Conservation (phyloP, 2,329 filamentous ascomycete species). For the Penicillium sp. region DNA sequence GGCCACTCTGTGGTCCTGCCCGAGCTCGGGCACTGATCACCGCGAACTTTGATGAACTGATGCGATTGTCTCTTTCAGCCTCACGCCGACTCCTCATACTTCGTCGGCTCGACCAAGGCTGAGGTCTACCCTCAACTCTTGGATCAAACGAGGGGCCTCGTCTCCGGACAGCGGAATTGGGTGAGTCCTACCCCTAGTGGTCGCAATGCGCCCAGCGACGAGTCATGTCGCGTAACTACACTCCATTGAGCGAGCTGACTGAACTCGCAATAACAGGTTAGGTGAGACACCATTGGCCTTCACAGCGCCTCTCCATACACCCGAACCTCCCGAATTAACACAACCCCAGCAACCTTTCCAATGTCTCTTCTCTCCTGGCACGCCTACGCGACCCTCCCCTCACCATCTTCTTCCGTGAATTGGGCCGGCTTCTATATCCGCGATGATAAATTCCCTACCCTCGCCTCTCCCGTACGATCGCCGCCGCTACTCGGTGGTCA, state of each 20-base stretch:
- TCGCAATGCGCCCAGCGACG: neutral
- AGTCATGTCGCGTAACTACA: neutral
- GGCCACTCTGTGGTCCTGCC: neutral
- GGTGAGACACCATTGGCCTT: slow-evolving; percentile 19
- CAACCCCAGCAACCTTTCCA: slow-evolving; percentile 42
- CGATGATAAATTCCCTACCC: slow-evolving; percentile 39
- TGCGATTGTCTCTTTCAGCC: slow-evolving; percentile 28
- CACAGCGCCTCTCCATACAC: neutral
- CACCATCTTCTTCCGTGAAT: slow-evolving; percentile 43
- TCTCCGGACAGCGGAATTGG: slow-evolving; percentile 45
- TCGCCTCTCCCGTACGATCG: slow-evolving; percentile 21
- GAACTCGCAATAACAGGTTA: slow-evolving; percentile 23
- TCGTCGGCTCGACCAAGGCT: slow-evolving; percentile 37
- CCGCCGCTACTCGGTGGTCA: slow-evolving; percentile 15
- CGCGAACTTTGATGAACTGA: slow-evolving; percentile 6
- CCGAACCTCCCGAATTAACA: slow-evolving; percentile 3
- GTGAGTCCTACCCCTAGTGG: slow-evolving; percentile 24
- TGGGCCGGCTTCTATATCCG: slow-evolving; percentile 48
- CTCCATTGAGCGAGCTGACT: slow-evolving; percentile 1
- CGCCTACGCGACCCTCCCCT: slow-evolving; percentile 42
- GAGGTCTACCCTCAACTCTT: slow-evolving; percentile 43
- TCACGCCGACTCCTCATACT: slow-evolving; percentile 47
- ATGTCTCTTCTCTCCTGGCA: slow-evolving; percentile 48
- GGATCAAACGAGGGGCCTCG: slow-evolving; percentile 35
- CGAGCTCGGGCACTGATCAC: neutral